These are phyloP conservation scores for Aurifilum marmelostoma DNA, from an alignment of 2,329 filamentous ascomycete genomes.

Conservation along the genomic window DNA sequence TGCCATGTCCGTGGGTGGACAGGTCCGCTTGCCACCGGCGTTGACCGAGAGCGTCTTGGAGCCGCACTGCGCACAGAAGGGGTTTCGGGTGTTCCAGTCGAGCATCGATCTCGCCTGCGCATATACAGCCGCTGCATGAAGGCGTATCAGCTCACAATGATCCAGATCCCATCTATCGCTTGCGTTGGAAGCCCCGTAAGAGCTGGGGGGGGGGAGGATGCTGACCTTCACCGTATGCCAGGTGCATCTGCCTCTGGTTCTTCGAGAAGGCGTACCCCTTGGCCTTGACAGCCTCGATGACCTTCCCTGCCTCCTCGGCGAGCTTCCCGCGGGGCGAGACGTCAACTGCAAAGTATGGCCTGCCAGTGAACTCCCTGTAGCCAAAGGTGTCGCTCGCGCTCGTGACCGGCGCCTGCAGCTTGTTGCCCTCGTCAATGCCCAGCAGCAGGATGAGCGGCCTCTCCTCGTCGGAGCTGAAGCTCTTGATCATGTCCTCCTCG, in stretches of 20 bases:
- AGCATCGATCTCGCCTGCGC: slow-evolving; percentile 85
- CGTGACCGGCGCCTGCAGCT: slow-evolving; percentile 34
- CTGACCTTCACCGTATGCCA: slow-evolving; percentile 53
- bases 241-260: slow-evolving; percentile 51
- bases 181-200: neutral
- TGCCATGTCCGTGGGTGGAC: slow-evolving; percentile 70
- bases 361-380: slow-evolving; percentile 74
- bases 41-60: slow-evolving; percentile 78
- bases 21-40: slow-evolving; percentile 79
- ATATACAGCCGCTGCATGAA: slow-evolving; percentile 75
- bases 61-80: slow-evolving; percentile 89
- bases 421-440: slow-evolving; percentile 70
- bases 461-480: slow-evolving; percentile 72
- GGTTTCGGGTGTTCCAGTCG: slow-evolving; percentile 94
- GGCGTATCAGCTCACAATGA: slow-evolving; percentile 24
- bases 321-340: slow-evolving; percentile 72
- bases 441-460: slow-evolving; percentile 80
- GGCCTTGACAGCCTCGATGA: slow-evolving; percentile 61
- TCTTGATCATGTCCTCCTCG: slow-evolving; percentile 73
- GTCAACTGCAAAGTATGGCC: slow-evolving; percentile 88
- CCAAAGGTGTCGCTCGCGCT: slow-evolving; percentile 49
- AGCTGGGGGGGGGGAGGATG: neutral
- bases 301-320: slow-evolving; percentile 57
- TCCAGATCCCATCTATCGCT: neutral
- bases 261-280: slow-evolving; percentile 68